Conservation (phyloP, 805 yeast species). For the Candida hungchunana region DNA sequence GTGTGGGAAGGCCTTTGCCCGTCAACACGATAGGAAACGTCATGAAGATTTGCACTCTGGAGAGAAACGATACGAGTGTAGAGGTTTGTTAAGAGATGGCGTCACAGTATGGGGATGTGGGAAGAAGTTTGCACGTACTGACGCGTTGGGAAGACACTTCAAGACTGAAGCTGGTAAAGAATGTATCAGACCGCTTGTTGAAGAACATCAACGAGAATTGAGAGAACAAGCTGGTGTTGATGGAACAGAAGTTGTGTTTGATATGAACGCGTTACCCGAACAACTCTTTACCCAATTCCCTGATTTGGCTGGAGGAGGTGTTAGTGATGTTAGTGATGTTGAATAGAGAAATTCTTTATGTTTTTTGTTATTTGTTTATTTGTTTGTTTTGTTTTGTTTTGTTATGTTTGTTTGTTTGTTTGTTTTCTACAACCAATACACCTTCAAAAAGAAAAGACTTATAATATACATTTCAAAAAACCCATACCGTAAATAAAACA, state of each 20-base stretch:
- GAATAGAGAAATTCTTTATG: too few species aligned
- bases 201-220: conserved; percentile 41
- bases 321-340: conserved; percentile 6
- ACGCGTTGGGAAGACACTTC: conserved; percentile 75
- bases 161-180: conserved; percentile 74
- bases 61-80: conserved; percentile 69
- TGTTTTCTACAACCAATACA: too few species aligned
- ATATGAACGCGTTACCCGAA: conserved; percentile 13
- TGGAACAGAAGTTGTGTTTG: conserved; percentile 8
- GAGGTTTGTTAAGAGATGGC: conserved; percentile 58
- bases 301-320: conserved; percentile 7
- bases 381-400: too few species aligned
- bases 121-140: conserved; percentile 73
- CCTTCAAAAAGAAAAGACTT: too few species aligned
- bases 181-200: conserved; percentile 65
- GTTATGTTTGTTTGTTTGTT: too few species aligned
- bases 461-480: too few species aligned
- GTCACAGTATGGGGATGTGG: conserved; percentile 70
- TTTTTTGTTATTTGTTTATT: too few species aligned
- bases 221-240: conserved; percentile 17
- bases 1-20: conserved; percentile 79
- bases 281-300: conserved; percentile 24
- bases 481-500: conserved; percentile 11
- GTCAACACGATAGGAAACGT: conserved; percentile 73
- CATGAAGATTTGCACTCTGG: conserved; percentile 77